phyloP scores from a whole-genome alignment of 345 rosid species.

The Lepidium sativum region DNA sequence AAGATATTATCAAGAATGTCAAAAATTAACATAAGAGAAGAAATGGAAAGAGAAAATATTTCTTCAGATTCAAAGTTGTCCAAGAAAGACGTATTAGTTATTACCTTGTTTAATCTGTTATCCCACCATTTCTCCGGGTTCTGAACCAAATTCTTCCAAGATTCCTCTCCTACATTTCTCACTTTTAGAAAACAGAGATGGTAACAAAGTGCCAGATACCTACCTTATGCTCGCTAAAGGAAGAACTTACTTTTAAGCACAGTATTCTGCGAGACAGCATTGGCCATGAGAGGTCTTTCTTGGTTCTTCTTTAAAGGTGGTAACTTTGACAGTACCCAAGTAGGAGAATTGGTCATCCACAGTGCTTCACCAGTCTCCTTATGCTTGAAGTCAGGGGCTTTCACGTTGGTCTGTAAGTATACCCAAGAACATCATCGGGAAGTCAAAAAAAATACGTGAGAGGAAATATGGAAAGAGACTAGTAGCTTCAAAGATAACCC shows the following conservation, averaged over 20 bases:
- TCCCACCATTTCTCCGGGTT: constrained; percentile 83
- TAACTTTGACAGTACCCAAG: constrained; percentile 54
- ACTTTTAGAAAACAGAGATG: not conserved
- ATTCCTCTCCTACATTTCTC: constrained; percentile 41
- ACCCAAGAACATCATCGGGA: not conserved
- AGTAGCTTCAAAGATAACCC: not conserved
- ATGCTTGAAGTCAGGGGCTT: constrained; percentile 65
- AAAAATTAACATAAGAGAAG: not conserved
- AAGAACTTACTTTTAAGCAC: not conserved
- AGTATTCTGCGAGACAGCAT: not conserved
- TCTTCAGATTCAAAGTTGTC: not conserved
- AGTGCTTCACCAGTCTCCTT: constrained; percentile 50
- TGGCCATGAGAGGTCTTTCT: constrained; percentile 2
- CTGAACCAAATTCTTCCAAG: constrained; percentile 63
- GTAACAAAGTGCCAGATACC: not conserved
- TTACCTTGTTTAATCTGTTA: constrained; percentile 60
- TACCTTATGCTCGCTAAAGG: not conserved
- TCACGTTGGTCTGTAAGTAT: constrained; percentile 26
- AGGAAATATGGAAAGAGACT: not conserved
- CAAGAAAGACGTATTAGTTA: not conserved
- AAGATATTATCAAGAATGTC: not conserved
- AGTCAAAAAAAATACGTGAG: not conserved
- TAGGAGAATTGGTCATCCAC: constrained; percentile 46
- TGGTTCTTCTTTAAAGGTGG: constrained; percentile 36
- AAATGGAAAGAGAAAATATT: not conserved